Evolutionary conservation across 2,329 filamentous ascomycete species (phyloP).

Genomic region (Corinectria fuckeliana): DNA sequence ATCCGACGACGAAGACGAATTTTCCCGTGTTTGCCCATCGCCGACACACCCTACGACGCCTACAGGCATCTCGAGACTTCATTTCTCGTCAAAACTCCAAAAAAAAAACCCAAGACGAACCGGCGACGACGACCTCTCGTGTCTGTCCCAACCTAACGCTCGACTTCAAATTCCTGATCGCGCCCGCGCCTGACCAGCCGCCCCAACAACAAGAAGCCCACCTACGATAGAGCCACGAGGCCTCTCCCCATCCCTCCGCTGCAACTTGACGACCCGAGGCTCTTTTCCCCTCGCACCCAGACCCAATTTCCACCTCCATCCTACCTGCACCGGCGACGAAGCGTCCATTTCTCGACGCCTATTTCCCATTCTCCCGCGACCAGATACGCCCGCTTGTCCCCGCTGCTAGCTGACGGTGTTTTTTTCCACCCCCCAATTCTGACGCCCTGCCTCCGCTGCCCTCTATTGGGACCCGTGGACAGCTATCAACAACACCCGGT

Average conservation of each 20-base stretch:
- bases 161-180: conserved; percentile 37
- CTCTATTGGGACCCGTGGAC: conserved; percentile 30
- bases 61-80: conserved; percentile 26
- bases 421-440: conserved; percentile 28
- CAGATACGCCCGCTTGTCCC: conserved; percentile 27
- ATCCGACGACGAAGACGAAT: conserved; percentile 33
- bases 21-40: conserved; percentile 35
- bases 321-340: conserved; percentile 32
- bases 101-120: conserved; percentile 5
- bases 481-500: conserved; percentile 38
- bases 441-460: conserved; percentile 36
- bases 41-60: conserved; percentile 31
- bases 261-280: conserved; percentile 19
- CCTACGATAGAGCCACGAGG: conserved; percentile 18
- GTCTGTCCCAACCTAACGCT: conserved; percentile 23
- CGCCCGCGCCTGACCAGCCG: conserved; percentile 31
- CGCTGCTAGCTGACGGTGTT: conserved; percentile 35
- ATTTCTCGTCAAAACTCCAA: background rate
- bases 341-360: conserved; percentile 30
- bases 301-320: background rate
- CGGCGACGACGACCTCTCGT: conserved; percentile 31
- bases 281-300: conserved; percentile 6
- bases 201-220: conserved; percentile 33
- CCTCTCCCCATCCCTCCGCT: conserved; percentile 9
- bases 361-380: conserved; percentile 20